Conservation (phyloP, 441 rosid genomes). For the Erodium chrysanthum region DNA sequence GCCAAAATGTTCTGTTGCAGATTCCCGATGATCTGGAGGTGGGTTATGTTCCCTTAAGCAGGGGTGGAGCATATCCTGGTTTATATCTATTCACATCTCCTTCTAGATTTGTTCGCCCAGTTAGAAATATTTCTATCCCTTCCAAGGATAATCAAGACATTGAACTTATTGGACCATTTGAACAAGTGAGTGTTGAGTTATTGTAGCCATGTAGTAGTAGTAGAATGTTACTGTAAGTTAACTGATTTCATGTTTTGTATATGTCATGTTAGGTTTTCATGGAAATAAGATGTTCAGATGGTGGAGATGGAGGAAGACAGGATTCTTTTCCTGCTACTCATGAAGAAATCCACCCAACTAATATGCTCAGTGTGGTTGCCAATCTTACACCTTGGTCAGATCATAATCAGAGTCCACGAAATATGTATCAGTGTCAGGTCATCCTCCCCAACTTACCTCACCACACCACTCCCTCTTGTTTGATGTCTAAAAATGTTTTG, state of each 20-base stretch:
- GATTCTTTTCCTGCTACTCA: slow-evolving; percentile 66
- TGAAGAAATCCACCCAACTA: slow-evolving; percentile 92
- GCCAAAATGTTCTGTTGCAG: slow-evolving; percentile 30
- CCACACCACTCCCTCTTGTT: background rate
- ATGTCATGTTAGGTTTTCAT: slow-evolving; percentile 56
- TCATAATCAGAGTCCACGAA: slow-evolving; percentile 97
- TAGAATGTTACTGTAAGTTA: background rate
- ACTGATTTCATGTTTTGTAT: slow-evolving; percentile 13
- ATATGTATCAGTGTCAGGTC: slow-evolving; percentile 99
- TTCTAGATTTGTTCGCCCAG: slow-evolving; percentile 83
- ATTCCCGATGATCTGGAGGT: slow-evolving; percentile 90
- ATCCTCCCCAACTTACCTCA: background rate
- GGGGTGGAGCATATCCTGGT: slow-evolving; percentile 91
- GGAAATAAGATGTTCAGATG: slow-evolving; percentile 97
- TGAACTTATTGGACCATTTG: slow-evolving; percentile 92
- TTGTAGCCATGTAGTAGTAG: background rate
- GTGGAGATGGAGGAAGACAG: slow-evolving; percentile 57
- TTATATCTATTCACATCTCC: slow-evolving; percentile 79
- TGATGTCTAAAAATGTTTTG: background rate
- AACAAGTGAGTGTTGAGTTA: slow-evolving; percentile 51
- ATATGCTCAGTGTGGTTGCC: slow-evolving; percentile 95
- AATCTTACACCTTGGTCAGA: slow-evolving; percentile 99
- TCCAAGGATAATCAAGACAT: slow-evolving; percentile 34
- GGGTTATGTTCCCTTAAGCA: slow-evolving; percentile 85
- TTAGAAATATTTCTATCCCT: slow-evolving; percentile 48